phyloP scores from a whole-genome alignment of 1,139 yeast genomes.

The Sugiyamaella japonica region DNA sequence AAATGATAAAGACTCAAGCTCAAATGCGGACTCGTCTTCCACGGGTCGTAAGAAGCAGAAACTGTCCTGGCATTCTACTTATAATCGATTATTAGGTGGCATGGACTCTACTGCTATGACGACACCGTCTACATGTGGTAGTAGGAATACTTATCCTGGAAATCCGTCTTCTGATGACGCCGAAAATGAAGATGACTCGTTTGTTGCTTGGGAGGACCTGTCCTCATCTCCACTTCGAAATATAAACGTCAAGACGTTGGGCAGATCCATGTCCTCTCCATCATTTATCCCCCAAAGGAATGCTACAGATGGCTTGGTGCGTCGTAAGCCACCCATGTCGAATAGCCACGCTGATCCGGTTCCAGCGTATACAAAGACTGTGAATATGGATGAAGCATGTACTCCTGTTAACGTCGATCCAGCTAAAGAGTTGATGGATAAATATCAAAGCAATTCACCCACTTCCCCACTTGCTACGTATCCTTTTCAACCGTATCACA shows the following conservation, averaged over 20 bases:
- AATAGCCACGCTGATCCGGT: neutral
- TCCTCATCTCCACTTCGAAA: constrained; percentile 22
- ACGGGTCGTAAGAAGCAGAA: constrained; percentile 3
- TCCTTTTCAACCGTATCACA: constrained; percentile 10
- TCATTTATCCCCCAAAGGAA: neutral
- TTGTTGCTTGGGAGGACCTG: constrained; percentile 25
- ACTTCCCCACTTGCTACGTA: constrained; percentile 19
- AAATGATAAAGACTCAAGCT: neutral
- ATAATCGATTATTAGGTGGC: constrained; percentile 12
- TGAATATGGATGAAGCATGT: neutral
- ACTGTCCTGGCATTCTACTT: constrained; percentile 10
- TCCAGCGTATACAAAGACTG: neutral
- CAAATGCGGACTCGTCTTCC: neutral
- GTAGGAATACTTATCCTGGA: neutral
- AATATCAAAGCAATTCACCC: constrained; percentile 11
- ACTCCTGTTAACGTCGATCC: constrained; percentile 17
- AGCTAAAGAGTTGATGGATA: constrained; percentile 22
- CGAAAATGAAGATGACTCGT: constrained; percentile 18
- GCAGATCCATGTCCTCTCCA: constrained; percentile 8
- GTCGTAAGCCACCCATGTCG: neutral
- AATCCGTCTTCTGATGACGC: constrained; percentile 3
- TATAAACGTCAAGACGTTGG: neutral
- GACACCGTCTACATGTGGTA: neutral
- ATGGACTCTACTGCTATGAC: neutral
- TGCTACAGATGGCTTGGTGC: neutral